phyloP scores from a whole-genome alignment of 768 basidiomycete species.

The Mrakia gelida region DNA sequence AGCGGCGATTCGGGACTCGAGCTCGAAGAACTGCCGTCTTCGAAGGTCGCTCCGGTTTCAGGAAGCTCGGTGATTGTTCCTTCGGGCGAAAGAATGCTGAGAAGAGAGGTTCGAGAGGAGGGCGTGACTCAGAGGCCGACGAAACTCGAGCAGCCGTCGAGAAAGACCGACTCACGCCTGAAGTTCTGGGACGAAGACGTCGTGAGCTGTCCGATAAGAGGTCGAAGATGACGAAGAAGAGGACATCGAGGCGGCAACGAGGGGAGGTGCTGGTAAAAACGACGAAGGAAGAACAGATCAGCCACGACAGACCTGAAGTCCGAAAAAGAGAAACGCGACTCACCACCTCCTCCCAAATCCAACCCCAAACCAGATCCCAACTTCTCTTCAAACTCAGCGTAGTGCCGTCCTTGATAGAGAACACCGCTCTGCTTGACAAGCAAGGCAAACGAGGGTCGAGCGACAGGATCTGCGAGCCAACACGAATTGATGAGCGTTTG shows the following conservation, averaged over 20 bases:
- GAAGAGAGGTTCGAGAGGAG: too few relatives aligned
- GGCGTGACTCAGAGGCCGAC: too few relatives aligned
- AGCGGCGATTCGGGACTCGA: background rate
- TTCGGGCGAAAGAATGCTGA: background rate
- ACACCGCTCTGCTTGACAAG: slow-evolving; percentile 32
- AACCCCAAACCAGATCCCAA: background rate
- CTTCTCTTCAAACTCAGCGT: background rate
- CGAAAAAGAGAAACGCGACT: background rate
- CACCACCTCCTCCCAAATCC: slow-evolving; percentile 1
- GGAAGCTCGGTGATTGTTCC: background rate
- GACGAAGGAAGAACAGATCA: background rate
- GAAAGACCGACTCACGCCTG: background rate
- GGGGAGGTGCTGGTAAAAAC: background rate
- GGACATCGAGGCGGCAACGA: background rate
- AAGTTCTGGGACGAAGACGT: background rate
- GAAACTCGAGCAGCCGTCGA: too few relatives aligned
- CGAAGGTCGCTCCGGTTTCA: background rate
- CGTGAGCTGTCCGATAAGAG: background rate
- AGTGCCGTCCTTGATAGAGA: background rate
- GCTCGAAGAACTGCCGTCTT: background rate
- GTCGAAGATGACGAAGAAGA: background rate
- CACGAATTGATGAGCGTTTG: slow-evolving; percentile 34
- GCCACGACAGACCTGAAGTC: background rate
- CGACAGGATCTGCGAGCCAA: slow-evolving; percentile 35
- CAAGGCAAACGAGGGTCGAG: slow-evolving; percentile 34